Conservation (phyloP, 129 eudicot genomes). For the Silybum marianum region DNA sequence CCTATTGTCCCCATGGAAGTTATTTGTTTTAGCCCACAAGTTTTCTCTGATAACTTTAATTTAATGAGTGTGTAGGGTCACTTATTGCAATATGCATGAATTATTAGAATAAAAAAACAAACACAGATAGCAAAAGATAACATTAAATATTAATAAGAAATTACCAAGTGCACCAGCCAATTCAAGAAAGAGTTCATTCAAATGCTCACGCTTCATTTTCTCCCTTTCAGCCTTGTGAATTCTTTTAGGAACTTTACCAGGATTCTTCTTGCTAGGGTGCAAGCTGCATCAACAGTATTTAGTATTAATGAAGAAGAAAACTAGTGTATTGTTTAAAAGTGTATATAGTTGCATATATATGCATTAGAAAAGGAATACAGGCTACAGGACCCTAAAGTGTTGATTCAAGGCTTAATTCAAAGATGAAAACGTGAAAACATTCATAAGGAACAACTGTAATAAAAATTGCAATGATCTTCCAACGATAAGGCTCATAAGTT, state of each 20-base stretch:
- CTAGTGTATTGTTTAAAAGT: not conserved
- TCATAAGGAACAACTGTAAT: not conserved
- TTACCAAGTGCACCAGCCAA: slow-evolving; percentile 77
- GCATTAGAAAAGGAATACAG: slow-evolving; percentile 3
- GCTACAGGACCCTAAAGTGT: not conserved
- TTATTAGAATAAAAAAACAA: not conserved
- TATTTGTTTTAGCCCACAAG: not conserved
- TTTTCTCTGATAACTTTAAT: not conserved
- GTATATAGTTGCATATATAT: not conserved
- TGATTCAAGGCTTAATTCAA: not conserved
- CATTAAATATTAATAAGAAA: not conserved
- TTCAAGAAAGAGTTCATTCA: slow-evolving; percentile 72
- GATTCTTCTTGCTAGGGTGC: slow-evolving; percentile 53
- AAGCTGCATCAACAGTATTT: slow-evolving; percentile 40
- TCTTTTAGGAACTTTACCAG: slow-evolving; percentile 63
- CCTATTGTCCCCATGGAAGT: slow-evolving; percentile 5
- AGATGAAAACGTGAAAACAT: not conserved
- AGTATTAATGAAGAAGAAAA: not conserved
- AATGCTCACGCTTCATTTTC: slow-evolving; percentile 76
- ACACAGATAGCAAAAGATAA: not conserved
- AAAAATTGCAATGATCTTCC: no score
- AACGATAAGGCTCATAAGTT: no score
- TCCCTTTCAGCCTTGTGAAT: slow-evolving; percentile 88
- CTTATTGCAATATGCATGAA: not conserved
- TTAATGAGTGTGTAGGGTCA: not conserved